phyloP scores from a whole-genome alignment of 495 filamentous ascomycete species.

The Aspergillus kassunensis region DNA sequence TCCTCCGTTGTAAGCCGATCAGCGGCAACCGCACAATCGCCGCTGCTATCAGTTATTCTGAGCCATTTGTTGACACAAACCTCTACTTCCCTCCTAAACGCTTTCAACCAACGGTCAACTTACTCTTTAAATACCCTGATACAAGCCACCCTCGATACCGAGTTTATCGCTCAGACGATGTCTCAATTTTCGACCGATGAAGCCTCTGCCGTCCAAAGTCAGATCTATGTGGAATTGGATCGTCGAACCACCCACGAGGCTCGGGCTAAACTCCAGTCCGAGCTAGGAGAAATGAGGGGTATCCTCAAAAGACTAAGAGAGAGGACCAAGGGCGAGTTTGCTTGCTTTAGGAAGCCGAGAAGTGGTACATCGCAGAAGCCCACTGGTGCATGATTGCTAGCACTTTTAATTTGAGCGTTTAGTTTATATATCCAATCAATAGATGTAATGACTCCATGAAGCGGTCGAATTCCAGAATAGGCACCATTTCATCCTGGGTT shows the following conservation, averaged over 20 bases:
- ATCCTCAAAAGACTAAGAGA: slow-evolving; percentile 80
- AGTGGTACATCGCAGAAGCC: slow-evolving; percentile 22
- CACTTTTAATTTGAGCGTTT: not conserved
- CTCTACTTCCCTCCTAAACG: slow-evolving; percentile 62
- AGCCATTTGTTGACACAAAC: slow-evolving; percentile 76
- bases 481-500: not conserved
- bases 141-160: slow-evolving; percentile 95
- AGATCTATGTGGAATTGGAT: slow-evolving; percentile 88
- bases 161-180: slow-evolving; percentile 93
- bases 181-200: slow-evolving; percentile 82
- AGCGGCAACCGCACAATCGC: slow-evolving; percentile 43
- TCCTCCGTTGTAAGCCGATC: slow-evolving; percentile 26
- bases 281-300: slow-evolving; percentile 82
- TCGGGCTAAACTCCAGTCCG: slow-evolving; percentile 69
- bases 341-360: slow-evolving; percentile 61
- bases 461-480: not conserved
- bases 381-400: not conserved
- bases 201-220: slow-evolving; percentile 70
- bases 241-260: slow-evolving; percentile 81
- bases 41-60: slow-evolving; percentile 68
- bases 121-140: slow-evolving; percentile 81
- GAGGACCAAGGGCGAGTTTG: slow-evolving; percentile 79
- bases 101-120: slow-evolving; percentile 60
- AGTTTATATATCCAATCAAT: not conserved
- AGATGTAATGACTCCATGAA: not conserved